phyloP scores from a whole-genome alignment of 169 alveolate genomes.

The Amoebophrya sp. region DNA sequence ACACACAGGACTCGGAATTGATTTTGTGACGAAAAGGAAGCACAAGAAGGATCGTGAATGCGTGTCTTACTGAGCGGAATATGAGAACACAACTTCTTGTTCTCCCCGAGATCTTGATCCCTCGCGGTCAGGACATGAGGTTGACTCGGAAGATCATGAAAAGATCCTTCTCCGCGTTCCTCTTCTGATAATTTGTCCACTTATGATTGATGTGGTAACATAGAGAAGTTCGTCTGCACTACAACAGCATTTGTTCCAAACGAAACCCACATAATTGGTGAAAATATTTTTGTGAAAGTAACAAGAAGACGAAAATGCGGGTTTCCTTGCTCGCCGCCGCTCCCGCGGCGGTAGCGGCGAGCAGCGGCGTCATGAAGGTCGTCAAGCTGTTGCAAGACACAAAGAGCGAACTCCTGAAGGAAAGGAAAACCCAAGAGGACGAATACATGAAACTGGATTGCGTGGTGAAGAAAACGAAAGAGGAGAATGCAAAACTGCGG shows the following conservation, averaged over 20 bases:
- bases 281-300: neutral
- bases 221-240: neutral
- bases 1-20: too few species aligned
- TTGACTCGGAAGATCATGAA: neutral
- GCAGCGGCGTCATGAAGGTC: conserved; percentile 7
- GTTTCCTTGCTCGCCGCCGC: neutral
- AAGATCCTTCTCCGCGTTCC: neutral
- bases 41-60: too few species aligned
- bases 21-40: too few species aligned
- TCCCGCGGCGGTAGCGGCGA: neutral
- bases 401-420: neutral
- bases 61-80: too few species aligned
- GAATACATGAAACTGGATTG: conserved; percentile 17
- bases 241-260: neutral
- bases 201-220: too few species aligned
- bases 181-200: neutral
- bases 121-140: too few species aligned
- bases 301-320: neutral
- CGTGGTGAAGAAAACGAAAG: conserved; percentile 10
- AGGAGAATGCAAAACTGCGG: neutral
- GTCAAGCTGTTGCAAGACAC: neutral
- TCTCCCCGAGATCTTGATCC: too few species aligned
- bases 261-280: neutral
- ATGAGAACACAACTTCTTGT: too few species aligned
- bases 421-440: neutral